Evolutionary conservation across 208 protist genomes (phyloP), one percentile per base, ranked within the genome.

Genomic region (Leishmania arabica): DNA sequence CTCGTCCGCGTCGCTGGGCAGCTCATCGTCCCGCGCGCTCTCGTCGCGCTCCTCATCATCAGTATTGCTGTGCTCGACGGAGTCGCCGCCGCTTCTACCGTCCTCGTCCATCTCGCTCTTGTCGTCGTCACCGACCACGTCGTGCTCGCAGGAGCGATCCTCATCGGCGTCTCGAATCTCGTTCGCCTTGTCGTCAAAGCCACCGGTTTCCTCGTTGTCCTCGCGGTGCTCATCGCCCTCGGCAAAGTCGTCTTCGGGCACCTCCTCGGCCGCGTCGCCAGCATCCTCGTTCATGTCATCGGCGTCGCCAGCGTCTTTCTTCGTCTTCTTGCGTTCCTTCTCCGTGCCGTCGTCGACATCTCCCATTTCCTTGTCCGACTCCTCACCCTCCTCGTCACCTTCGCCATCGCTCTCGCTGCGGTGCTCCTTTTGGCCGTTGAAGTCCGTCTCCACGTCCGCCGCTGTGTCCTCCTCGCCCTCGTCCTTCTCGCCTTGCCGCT

Each of bases 271-370:
- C 0, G 75, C 84, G 37, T 91, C 92, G 21, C 88, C 92, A 62
- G 93, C 92, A 75, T 96, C 93, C 80, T 91, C 91, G 74, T 85
- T 86, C 86, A 95, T 91, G 69, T 98, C 89, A 56, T 97, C 82
- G 4, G 77, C 84, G 53, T 97, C 93, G 34, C 85, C 88, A 73
- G 92, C 90, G 75, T 97, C 94, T 71, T 97, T 92, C 74, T 89
- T 89, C 42, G 78, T 78, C 77, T 93, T 91, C 80, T 98, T 98
- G 47, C 91, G 92, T 56, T 93, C 91, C 70, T 95, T 88, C 81
- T 89, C 96, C 21, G 98, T 89, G 71, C 98, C 95, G 34, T 95
- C 93, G 65, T 97, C 94, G 45, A 97, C 95, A 79, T 91, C 94
- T 51, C 96, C 94, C 89, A 95, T 94, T 78, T 97, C 94, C 82